A percentile compares a stretch with the other conserved stretches of the same genome.
Conservation (phyloP, 140 eudicot genomes). For the Oenanthe javanica region DNA sequence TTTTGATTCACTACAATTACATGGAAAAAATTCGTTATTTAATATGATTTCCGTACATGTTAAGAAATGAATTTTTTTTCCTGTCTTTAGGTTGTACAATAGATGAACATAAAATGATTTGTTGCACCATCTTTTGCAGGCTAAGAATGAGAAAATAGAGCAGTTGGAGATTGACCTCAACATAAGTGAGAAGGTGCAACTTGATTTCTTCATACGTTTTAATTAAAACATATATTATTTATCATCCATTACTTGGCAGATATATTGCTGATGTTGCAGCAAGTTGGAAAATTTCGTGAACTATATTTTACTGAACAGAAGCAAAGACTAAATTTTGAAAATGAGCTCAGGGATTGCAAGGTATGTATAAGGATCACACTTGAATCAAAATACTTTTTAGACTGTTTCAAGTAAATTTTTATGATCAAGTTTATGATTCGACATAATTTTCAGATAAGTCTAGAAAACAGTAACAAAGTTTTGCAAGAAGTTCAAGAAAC, state of each 20-base stretch:
- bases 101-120: conserved; percentile 11
- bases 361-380: conserved; percentile 27
- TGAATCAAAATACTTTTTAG: neutral
- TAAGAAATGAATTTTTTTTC: neutral
- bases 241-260: neutral
- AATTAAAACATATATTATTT: neutral
- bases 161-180: conserved; percentile 65
- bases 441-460: conserved; percentile 33
- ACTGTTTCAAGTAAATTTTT: neutral
- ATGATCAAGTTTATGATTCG: conserved; percentile 1
- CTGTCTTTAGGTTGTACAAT: conserved; percentile 3
- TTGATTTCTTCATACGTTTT: conserved; percentile 4
- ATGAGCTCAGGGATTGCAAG: conserved; percentile 76
- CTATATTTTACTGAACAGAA: conserved; percentile 66
- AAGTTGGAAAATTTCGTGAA: conserved; percentile 54
- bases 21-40: neutral
- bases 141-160: conserved; percentile 65
- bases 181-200: conserved; percentile 45
- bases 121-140: conserved; percentile 33
- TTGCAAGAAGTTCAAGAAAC: conserved; percentile 66
- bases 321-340: conserved; percentile 46
- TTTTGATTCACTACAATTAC: neutral
- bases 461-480: conserved; percentile 48
- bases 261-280: conserved; percentile 26
- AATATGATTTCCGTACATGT: neutral